Conservation (phyloP, 1,284 basidiomycete genomes). For the Marasmius oreades region DNA sequence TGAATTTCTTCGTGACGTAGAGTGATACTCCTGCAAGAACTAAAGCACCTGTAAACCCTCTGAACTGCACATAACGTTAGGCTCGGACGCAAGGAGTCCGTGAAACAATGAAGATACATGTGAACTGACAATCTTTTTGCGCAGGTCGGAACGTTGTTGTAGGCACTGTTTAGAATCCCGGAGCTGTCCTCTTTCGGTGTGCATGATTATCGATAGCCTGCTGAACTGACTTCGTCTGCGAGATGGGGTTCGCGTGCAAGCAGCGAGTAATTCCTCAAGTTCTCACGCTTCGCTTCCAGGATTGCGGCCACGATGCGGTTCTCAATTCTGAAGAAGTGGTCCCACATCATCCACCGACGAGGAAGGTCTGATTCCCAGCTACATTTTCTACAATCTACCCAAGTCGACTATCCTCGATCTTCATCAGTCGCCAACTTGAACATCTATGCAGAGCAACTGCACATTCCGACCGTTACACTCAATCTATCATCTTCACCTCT, state of each 20-base stretch:
- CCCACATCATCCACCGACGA: background rate
- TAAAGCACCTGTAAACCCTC: background rate
- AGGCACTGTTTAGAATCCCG: too few species aligned
- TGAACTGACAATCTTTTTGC: too few species aligned
- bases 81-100: too few species aligned
- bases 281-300: background rate
- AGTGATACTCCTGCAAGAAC: background rate
- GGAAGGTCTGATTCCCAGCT: background rate
- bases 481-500: background rate
- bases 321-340: conserved; percentile 2
- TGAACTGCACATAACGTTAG: background rate
- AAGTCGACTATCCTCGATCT: background rate
- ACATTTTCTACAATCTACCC: background rate
- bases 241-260: too few species aligned
- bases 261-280: background rate
- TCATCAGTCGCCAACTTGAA: background rate
- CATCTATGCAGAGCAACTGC: background rate
- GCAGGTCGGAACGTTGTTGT: too few species aligned
- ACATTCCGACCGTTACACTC: background rate
- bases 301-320: background rate
- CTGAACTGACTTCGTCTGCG: too few species aligned
- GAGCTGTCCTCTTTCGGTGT: too few species aligned
- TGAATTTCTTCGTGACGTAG: background rate
- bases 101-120: too few species aligned
- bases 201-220: too few species aligned